Percentiles rank a stretch among this genome's conserved stretches.
phyloP scores from a whole-genome alignment of 179 eudicot genomes.

The Nepenthes alata region DNA sequence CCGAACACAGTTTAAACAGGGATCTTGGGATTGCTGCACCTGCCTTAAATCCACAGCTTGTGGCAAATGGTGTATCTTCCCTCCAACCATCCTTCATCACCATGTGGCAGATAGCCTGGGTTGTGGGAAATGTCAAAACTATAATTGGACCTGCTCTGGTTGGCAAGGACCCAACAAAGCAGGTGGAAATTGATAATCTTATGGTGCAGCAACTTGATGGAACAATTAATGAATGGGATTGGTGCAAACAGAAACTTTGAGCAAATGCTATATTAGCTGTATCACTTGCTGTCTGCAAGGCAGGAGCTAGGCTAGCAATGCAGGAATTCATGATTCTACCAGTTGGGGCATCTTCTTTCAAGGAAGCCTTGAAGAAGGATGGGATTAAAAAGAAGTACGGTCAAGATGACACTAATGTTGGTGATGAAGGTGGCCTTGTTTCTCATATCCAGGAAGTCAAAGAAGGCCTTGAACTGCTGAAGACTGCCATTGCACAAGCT shows the following conservation, averaged over 20 bases:
- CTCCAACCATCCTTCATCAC: too few species aligned
- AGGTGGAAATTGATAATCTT: slow-evolving; percentile 67
- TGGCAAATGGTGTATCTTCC: too few species aligned
- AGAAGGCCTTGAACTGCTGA: slow-evolving; percentile 86
- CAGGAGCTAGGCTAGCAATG: slow-evolving; percentile 73
- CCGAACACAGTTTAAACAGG: too few species aligned
- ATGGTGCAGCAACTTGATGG: slow-evolving; percentile 95
- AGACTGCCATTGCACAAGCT: slow-evolving; percentile 80
- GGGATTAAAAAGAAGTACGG: slow-evolving; percentile 77
- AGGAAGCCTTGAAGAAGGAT: slow-evolving; percentile 92
- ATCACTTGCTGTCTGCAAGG: slow-evolving; percentile 37
- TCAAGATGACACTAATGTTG: slow-evolving; percentile 73
- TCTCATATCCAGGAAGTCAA: slow-evolving; percentile 89
- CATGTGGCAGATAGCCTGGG: slow-evolving; percentile 33
- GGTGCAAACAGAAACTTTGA: slow-evolving; percentile 89
- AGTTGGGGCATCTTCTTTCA: slow-evolving; percentile 70
- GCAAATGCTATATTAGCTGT: slow-evolving; percentile 40
- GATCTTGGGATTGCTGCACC: too few species aligned
- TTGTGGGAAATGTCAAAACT: slow-evolving; percentile 67
- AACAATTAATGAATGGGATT: slow-evolving; percentile 93
- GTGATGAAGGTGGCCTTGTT: slow-evolving; percentile 82
- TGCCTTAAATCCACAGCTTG: too few species aligned
- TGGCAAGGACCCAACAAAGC: slow-evolving; percentile 94
- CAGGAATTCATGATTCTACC: slow-evolving; percentile 99
- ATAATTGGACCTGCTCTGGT: slow-evolving; percentile 78